These are phyloP conservation scores for Yarrowia porcina DNA, from an alignment of 805 yeast genomes.

Conservation along the genomic window DNA sequence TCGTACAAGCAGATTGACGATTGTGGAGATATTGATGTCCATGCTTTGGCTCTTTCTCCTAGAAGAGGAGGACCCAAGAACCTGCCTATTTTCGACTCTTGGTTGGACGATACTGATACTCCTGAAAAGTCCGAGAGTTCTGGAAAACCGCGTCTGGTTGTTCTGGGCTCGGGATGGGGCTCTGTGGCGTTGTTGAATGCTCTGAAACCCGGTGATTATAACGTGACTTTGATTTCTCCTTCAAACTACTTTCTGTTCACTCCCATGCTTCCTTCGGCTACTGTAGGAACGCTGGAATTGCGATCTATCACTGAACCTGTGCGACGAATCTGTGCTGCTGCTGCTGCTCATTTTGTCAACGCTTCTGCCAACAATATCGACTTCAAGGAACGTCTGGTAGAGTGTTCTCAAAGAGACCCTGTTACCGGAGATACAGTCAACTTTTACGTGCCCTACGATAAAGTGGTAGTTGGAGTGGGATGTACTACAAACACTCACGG, in stretches of 20 bases:
- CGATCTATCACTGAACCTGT: slow-evolving; percentile 64
- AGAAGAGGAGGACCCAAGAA: slow-evolving; percentile 67
- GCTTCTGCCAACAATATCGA: slow-evolving; percentile 60
- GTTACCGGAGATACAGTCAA: slow-evolving; percentile 41
- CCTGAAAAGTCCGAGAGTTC: slow-evolving; percentile 34
- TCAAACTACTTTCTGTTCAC: slow-evolving; percentile 67
- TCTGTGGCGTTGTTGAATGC: slow-evolving; percentile 56
- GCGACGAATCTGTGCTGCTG: slow-evolving; percentile 50
- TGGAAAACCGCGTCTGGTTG: slow-evolving; percentile 52
- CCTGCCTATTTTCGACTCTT: slow-evolving; percentile 55
- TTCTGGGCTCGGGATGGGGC: slow-evolving; percentile 72
- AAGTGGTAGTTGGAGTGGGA: slow-evolving; percentile 65
- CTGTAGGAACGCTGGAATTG: slow-evolving; percentile 66
- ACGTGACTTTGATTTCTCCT: slow-evolving; percentile 65
- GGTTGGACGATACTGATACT: slow-evolving; percentile 56
- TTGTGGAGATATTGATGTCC: slow-evolving; percentile 43
- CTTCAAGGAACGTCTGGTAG: slow-evolving; percentile 54
- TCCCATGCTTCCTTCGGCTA: slow-evolving; percentile 66
- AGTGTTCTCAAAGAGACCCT: slow-evolving; percentile 49
- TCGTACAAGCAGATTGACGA: slow-evolving; percentile 38
- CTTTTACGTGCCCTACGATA: slow-evolving; percentile 70
- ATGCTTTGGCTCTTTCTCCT: slow-evolving; percentile 53
- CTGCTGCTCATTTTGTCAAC: slow-evolving; percentile 60
- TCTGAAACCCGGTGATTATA: slow-evolving; percentile 53
- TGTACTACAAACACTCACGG: slow-evolving; percentile 68